Conservation (phyloP, 805 yeast species). For the Candida multigemmis region DNA sequence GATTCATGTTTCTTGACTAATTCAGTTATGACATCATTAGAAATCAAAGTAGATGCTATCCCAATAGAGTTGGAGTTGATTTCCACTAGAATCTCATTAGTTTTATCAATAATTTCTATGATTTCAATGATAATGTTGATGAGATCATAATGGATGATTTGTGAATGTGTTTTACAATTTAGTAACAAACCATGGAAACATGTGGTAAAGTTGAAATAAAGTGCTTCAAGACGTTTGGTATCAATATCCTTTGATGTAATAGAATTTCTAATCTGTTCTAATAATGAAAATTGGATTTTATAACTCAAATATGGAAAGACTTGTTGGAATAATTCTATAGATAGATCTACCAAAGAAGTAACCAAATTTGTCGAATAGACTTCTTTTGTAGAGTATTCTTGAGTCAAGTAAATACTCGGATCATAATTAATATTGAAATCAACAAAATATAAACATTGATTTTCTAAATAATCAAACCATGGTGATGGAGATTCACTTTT, state of each 20-base stretch:
- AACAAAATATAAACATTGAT: slow-evolving; percentile 9
- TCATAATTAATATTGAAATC: slow-evolving; percentile 24
- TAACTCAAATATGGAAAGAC: slow-evolving; percentile 64
- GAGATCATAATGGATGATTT: slow-evolving; percentile 20
- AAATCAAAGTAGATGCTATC: slow-evolving; percentile 21
- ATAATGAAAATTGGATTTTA: slow-evolving; percentile 79
- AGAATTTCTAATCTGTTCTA: slow-evolving; percentile 64
- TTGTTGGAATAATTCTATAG: slow-evolving; percentile 67
- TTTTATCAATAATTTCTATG: slow-evolving; percentile 30
- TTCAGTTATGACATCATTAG: slow-evolving; percentile 9
- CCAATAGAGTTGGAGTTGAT: slow-evolving; percentile 55
- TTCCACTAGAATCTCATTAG: slow-evolving; percentile 31
- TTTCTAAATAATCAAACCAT: slow-evolving; percentile 27
- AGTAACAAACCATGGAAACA: slow-evolving; percentile 49
- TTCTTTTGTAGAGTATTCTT: slow-evolving; percentile 15
- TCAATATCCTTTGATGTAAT: slow-evolving; percentile 27
- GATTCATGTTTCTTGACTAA: slow-evolving; percentile 35
- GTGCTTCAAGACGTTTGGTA: slow-evolving; percentile 33
- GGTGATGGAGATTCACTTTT: no score
- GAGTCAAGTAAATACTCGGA: slow-evolving; percentile 16
- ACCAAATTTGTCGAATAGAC: slow-evolving; percentile 15
- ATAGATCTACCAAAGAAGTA: slow-evolving; percentile 53
- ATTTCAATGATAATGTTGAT: slow-evolving; percentile 42
- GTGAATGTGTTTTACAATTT: slow-evolving; percentile 10
- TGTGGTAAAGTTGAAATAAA: slow-evolving; percentile 51